These are phyloP conservation scores for Pseudotsuga menziesii DNA, from an alignment of 75 land plant species.

Conservation along the genomic window DNA sequence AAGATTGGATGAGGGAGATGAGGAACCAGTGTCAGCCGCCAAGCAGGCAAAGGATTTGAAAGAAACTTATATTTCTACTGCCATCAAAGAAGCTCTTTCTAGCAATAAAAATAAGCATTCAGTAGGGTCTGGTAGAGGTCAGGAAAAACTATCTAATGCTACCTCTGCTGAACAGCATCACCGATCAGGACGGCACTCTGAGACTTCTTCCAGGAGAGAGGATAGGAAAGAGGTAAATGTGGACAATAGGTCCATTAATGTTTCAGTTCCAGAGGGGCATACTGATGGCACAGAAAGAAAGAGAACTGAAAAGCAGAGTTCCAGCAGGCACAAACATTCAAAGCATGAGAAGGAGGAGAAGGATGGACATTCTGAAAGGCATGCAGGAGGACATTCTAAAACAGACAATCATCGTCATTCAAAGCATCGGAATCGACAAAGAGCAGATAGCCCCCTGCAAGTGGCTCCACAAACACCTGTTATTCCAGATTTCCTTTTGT, in stretches of 20 bases:
- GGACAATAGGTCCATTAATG: constrained; percentile 7
- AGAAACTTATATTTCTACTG: constrained; percentile 60
- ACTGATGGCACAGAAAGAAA: constrained; percentile 31
- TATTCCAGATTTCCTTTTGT: constrained; percentile 69
- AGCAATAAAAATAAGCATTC: constrained; percentile 33
- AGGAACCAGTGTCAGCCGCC: constrained; percentile 7
- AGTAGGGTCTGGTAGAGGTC: constrained; percentile 5
- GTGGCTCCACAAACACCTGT: constrained; percentile 35
- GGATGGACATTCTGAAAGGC: constrained; percentile 13
- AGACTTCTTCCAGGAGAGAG: constrained; percentile 7
- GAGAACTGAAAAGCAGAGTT: constrained; percentile 9
- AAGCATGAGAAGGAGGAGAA: constrained; percentile 13
- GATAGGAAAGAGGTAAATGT: constrained; percentile 7
- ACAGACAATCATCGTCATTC: constrained; percentile 29
- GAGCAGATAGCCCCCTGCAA: constrained; percentile 28
- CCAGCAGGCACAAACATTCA: constrained; percentile 17
- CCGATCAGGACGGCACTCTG: constrained; percentile 12
- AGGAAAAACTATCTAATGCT: constrained; percentile 15
- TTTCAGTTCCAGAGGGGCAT: constrained; percentile 23
- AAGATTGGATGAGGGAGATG: constrained; percentile 73
- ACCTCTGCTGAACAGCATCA: constrained; percentile 20
- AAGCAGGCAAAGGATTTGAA: constrained; percentile 34
- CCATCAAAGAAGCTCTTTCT: constrained; percentile 61
- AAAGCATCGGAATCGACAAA: constrained; percentile 34
- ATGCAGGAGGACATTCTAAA: constrained; percentile 5